Base-by-base conservation (phyloP, 352 stramenopile species). In the Globisporangium yorkense region DNA sequence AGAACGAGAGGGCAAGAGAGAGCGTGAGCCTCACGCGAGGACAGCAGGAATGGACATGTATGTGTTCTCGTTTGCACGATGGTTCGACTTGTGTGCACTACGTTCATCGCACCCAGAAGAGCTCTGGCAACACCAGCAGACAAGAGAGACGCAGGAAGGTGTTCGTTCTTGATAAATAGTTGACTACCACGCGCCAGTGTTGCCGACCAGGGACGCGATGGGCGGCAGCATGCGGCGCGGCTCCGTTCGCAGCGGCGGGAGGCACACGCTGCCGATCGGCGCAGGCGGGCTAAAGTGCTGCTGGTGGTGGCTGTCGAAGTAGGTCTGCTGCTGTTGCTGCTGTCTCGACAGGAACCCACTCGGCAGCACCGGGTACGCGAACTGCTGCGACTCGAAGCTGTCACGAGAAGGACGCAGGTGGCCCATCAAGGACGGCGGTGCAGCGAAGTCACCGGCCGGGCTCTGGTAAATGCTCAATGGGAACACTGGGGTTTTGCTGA, bases 171-270 rank as follows among this genome's bases (percentile, higher is more conserved):
- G 41, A 47, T 47, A 47, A 47, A 47, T 47, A 47, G 18, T 1
- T 54, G 3, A 33, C 40, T 48, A 66, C 59, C 53, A 67, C 57
- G 37, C 54, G 21, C 48, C 53, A 29, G 47, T 69, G 47, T 53
- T 60, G 16, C 45, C 51, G 21, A 80, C 69, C 0, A 85, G 59
- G n/a, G 75, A 85, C 54, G 75, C 78, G 66, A 85, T 79, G 12
- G 75, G 71, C 43, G 75, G 75, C n/a, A 85, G 55, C 51, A 83
- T 6, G 55, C 62, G 54, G 43, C 67, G 63, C 12, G 60, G 27
- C 51, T 81, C 74, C 40, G 37, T 56, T 35, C 66, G 72, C 35
- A 85, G 48, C 8, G 72, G 71, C 43, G 75, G 75, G 51, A 85
- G 35, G 20, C 62, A 59, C 21, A 59, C 39, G 15, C 33, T 35